Percentiles rank a stretch among this genome's conserved stretches.
Evolutionary conservation across 2,329 filamentous ascomycete genomes (phyloP).

Genomic region (Macroventuria anomochaeta): DNA sequence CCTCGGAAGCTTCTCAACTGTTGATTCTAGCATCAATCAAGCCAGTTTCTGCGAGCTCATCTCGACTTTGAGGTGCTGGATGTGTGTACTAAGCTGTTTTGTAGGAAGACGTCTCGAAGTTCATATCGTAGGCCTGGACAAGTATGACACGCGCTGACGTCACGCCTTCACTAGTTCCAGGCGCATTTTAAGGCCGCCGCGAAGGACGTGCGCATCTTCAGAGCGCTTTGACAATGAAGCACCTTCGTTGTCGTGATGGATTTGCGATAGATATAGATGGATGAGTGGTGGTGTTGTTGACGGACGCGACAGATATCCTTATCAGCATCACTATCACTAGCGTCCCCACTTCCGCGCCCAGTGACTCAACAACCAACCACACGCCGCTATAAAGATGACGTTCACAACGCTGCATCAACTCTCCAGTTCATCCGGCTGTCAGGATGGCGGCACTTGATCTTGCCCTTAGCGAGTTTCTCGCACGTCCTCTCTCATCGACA

Average conservation of each 20-base stretch:
- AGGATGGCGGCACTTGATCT: neutral
- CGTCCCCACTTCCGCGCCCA: slow-evolving; percentile 3
- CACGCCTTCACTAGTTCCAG: neutral
- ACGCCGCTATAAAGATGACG: neutral
- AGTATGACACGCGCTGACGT: neutral
- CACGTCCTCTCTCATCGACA: neutral
- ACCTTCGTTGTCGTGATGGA: no score
- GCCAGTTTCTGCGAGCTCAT: no score
- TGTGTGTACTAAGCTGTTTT: no score
- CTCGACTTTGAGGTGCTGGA: no score
- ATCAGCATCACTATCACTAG: no score
- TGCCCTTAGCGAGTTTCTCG: neutral
- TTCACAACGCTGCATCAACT: no score
- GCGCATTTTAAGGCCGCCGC: neutral
- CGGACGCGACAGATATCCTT: neutral
- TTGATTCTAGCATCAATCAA: no score
- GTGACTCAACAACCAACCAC: slow-evolving; percentile 8
- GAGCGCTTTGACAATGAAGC: neutral
- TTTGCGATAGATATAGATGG: neutral
- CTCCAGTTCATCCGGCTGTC: no score
- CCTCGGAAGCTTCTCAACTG: no score
- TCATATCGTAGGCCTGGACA: no score
- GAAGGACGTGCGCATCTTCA: neutral
- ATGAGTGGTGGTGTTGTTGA: neutral
- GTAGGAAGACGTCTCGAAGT: no score